Percentiles rank a stretch among this genome's conserved stretches.
Evolutionary conservation across 306 rosid genomes (phyloP).

Genomic region (Medicago truncatula): DNA sequence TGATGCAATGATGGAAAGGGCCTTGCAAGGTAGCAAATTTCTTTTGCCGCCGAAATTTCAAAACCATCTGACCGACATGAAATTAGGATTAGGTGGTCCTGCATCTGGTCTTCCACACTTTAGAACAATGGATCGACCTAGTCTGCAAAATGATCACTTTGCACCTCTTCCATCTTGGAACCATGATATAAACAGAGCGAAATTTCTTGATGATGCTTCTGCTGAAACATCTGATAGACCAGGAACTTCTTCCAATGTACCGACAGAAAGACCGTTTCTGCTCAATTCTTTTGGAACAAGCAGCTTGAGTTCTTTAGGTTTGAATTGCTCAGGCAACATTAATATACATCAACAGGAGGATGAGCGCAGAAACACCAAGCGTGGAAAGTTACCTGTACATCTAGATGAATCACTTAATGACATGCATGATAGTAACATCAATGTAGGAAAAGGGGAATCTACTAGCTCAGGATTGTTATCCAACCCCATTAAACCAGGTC

Average conservation of each 20-base stretch:
- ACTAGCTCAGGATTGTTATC: slow-evolving; percentile 54
- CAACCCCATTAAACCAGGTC: slow-evolving; percentile 55
- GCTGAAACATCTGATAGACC: slow-evolving; percentile 79
- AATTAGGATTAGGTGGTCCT: slow-evolving; percentile 82
- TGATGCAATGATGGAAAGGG: slow-evolving; percentile 98
- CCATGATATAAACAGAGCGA: slow-evolving; percentile 60
- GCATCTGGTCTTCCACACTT: slow-evolving; percentile 61
- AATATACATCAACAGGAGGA: slow-evolving; percentile 60
- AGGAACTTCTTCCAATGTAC: slow-evolving; percentile 71
- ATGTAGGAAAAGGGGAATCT: slow-evolving; percentile 67
- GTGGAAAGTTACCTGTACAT: slow-evolving; percentile 75
- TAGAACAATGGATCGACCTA: slow-evolving; percentile 61
- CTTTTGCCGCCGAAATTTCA: slow-evolving; percentile 78
- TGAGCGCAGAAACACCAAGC: slow-evolving; percentile 55
- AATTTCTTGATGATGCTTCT: slow-evolving; percentile 66
- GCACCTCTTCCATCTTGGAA: slow-evolving; percentile 66
- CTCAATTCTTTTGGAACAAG: slow-evolving; percentile 76
- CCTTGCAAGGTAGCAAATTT: slow-evolving; percentile 91
- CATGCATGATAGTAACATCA: slow-evolving; percentile 47
- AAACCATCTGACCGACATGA: slow-evolving; percentile 92
- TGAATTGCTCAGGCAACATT: slow-evolving; percentile 60
- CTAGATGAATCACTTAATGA: slow-evolving; percentile 66
- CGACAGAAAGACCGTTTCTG: slow-evolving; percentile 69
- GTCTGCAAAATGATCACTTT: slow-evolving; percentile 68
- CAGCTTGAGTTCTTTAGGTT: slow-evolving; percentile 71